Evolutionary conservation across 345 rosid species (phyloP).

Genomic region (Luvunga scandens): DNA sequence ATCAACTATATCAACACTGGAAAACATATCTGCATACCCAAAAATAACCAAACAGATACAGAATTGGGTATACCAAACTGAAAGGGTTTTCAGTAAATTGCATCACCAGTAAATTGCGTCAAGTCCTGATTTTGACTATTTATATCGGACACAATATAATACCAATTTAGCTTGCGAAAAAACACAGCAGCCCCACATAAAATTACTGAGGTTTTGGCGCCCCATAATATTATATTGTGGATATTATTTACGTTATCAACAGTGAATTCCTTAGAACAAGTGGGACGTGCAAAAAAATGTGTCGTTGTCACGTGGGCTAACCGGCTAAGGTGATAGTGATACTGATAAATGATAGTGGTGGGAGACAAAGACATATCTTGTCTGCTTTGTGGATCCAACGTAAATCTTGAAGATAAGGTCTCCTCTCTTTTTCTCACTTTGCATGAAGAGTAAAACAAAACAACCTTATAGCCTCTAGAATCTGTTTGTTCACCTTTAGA

Average conservation of each 20-base stretch:
- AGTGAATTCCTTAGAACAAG: slow-evolving; percentile 13
- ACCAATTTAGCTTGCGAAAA: background rate
- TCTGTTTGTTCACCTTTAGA: background rate
- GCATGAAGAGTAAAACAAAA: background rate
- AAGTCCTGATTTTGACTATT: background rate
- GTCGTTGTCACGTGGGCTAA: slow-evolving; percentile 17
- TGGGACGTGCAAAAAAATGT: background rate
- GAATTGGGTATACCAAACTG: background rate
- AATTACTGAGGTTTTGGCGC: background rate
- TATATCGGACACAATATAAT: background rate
- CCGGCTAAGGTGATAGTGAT: background rate
- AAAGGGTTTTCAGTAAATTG: background rate
- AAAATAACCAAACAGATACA: background rate
- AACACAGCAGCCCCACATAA: background rate
- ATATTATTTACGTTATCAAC: background rate
- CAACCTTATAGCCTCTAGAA: background rate
- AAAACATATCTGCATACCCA: background rate
- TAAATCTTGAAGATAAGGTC: slow-evolving; percentile 6
- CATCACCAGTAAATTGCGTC: background rate
- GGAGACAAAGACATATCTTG: slow-evolving; percentile 7
- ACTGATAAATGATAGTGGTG: slow-evolving; percentile 8
- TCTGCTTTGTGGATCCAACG: slow-evolving; percentile 14
- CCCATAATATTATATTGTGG: background rate
- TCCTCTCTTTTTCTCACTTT: background rate
- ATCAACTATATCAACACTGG: background rate